Evolutionary conservation across 1,139 yeast genomes (phyloP), one percentile per base, ranked within the genome.

Genomic region (Lodderomyces jiufengensis): DNA sequence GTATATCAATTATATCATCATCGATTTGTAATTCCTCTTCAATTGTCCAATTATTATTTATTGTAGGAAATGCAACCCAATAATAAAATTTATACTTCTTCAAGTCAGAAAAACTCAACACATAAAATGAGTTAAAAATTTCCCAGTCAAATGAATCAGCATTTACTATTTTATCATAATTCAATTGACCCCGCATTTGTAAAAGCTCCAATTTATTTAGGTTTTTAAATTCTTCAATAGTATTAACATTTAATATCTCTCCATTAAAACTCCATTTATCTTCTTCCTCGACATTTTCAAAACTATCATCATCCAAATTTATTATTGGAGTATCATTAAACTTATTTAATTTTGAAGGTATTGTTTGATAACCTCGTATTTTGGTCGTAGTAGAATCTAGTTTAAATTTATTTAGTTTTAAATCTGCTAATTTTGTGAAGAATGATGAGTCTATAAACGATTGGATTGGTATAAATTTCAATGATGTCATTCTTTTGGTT

Each of bases 381-480:
- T 57, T 53, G 33, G 62, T 57, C 8, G 63, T 59, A 3, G 74
- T 57, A 27, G 76, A 65, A 47, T 80, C 84, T 30, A 84, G 66
- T 52, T 80, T 83, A 51, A 76, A 74, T 34, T 77, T 71, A 42
- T 84, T 78, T 33, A 87, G 68, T 52, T 87, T 87, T 48, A 76
- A 58, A 36, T 74, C 74, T 0, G 92, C 72, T 14, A 92, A 68
- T 46, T 73, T 76, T 30, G 82, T 80, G 63, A 92, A 92, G 59
- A 92, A 92, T 0, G 95, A 77, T 1, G 95, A 78, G 51, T 90
- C 97, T 24, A 84, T 79, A 54, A 84, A 84, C 2, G 95, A 82
- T 42, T 74, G 78, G 18, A 80, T 61, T 0, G 85, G 75, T 1
- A 76, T 68, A 55, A 68, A 32, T 15, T 26, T 32, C 20, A 27